Percentiles rank a stretch among this genome's conserved stretches.
Evolutionary conservation across 2,329 filamentous ascomycete species (phyloP).

Genomic region (Paraphoma sp.): DNA sequence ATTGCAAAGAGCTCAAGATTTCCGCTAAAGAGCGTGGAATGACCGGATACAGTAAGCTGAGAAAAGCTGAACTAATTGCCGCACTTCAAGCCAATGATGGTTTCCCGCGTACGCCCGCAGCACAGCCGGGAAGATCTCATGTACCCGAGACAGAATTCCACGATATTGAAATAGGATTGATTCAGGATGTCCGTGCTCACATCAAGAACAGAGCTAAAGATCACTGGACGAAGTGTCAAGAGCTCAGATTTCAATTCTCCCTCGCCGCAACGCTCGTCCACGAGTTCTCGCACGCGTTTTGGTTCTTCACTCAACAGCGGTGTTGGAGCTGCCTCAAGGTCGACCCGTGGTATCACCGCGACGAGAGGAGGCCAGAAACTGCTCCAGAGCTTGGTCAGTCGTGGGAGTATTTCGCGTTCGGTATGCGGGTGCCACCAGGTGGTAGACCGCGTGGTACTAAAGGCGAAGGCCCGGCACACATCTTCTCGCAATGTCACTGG

Average conservation of each 20-base stretch:
- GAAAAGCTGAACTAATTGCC: too few relatives aligned
- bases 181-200: not conserved
- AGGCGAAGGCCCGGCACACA: not conserved
- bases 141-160: not conserved
- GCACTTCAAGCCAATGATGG: too few relatives aligned
- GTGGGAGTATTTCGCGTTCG: not conserved
- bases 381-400: not conserved
- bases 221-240: not conserved
- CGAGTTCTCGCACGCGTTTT: slow-evolving; percentile 3
- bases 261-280: slow-evolving; percentile 1
- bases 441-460: not conserved
- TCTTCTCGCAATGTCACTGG: not conserved
- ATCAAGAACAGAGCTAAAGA: not conserved
- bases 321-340: not conserved
- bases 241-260: slow-evolving; percentile 1
- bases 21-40: too few relatives aligned
- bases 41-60: too few relatives aligned
- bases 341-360: not conserved
- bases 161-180: not conserved
- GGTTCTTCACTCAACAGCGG: not conserved
- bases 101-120: too few relatives aligned
- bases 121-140: too few relatives aligned
- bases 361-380: not conserved
- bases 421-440: not conserved
- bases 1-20: too few relatives aligned